These are phyloP conservation scores for Cladosporium halotolerans DNA, from an alignment of 2,329 filamentous ascomycete species.

Conservation along the genomic window DNA sequence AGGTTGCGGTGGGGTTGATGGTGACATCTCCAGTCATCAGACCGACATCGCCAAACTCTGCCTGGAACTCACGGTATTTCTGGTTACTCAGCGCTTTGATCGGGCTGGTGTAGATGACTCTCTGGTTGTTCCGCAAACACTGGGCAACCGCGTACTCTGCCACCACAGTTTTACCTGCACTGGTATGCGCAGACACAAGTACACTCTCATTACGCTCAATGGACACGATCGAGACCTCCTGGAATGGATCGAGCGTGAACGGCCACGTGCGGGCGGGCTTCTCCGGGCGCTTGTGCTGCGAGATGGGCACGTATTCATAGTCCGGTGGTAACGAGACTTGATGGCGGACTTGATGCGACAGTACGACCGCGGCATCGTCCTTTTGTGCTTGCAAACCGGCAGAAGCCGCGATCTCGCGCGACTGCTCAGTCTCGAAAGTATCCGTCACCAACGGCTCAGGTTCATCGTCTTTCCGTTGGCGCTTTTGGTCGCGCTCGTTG, in stretches of 20 bases:
- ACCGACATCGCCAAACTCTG: slow-evolving; percentile 92
- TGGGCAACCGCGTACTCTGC: slow-evolving; percentile 98
- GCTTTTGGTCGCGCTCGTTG: slow-evolving; percentile 52
- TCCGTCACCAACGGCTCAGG: slow-evolving; percentile 82
- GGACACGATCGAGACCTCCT: slow-evolving; percentile 86
- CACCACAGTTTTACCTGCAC: slow-evolving; percentile 95
- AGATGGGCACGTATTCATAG: slow-evolving; percentile 71
- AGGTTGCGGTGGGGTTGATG: slow-evolving; percentile 97
- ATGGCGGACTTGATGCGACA: slow-evolving; percentile 97
- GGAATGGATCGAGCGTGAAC: slow-evolving; percentile 95
- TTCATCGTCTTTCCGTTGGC: slow-evolving; percentile 58
- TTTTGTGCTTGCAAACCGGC: slow-evolving; percentile 59
- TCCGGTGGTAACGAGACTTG: slow-evolving; percentile 92
- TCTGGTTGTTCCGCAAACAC: slow-evolving; percentile 92
- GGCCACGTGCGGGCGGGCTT: slow-evolving; percentile 77
- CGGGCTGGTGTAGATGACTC: slow-evolving; percentile 97
- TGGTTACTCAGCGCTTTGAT: slow-evolving; percentile 99
- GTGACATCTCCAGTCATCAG: slow-evolving; percentile 99
- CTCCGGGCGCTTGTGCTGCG: slow-evolving; percentile 83
- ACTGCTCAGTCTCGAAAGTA: slow-evolving; percentile 90
- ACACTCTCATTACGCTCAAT: slow-evolving; percentile 97
- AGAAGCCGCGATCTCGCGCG: slow-evolving; percentile 77
- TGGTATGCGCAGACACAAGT: slow-evolving; percentile 92
- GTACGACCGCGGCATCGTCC: slow-evolving; percentile 65
- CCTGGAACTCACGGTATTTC: slow-evolving; percentile 94